phyloP scores from a whole-genome alignment of 108 stramenopile species.

The Nitzschia sp. region DNA sequence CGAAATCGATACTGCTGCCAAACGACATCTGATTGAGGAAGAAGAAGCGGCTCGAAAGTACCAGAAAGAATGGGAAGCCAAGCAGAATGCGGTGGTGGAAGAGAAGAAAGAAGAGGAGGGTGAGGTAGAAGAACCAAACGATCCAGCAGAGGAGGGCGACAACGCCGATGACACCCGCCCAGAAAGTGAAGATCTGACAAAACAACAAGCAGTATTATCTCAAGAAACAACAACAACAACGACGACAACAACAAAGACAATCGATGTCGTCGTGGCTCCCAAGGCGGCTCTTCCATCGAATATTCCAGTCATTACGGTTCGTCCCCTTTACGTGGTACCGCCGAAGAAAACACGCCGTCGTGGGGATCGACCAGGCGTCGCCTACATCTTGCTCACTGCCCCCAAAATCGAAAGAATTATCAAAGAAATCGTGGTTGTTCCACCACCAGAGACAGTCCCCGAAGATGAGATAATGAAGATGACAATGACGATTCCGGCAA shows the following conservation, averaged over 20 bases:
- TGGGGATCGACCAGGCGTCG: slow-evolving; percentile 48
- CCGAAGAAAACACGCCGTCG: slow-evolving; percentile 51
- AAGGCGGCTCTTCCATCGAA: not conserved
- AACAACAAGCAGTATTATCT: not conserved
- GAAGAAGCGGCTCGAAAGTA: slow-evolving; percentile 17
- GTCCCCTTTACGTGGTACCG: slow-evolving; percentile 52
- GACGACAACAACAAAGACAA: not conserved
- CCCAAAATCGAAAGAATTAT: slow-evolving; percentile 42
- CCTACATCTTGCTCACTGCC: slow-evolving; percentile 46
- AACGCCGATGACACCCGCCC: not conserved
- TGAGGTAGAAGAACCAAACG: slow-evolving; percentile 1
- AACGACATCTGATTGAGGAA: slow-evolving; percentile 29
- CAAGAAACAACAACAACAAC: slow-evolving; percentile 1
- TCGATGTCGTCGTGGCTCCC: slow-evolving; percentile 25
- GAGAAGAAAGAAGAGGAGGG: slow-evolving; percentile 1
- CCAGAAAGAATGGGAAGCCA: slow-evolving; percentile 16
- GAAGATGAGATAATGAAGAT: no score
- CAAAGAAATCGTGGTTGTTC: no score
- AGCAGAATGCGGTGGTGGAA: not conserved
- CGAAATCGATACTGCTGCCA: slow-evolving; percentile 23
- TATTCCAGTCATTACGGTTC: slow-evolving; percentile 33
- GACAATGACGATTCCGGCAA: not conserved
- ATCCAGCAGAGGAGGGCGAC: slow-evolving; percentile 8
- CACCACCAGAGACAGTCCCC: slow-evolving; percentile 1
- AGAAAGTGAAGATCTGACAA: not conserved